phyloP scores from a whole-genome alignment of 2,329 filamentous ascomycete genomes.

The Penicillium oxalicum region DNA sequence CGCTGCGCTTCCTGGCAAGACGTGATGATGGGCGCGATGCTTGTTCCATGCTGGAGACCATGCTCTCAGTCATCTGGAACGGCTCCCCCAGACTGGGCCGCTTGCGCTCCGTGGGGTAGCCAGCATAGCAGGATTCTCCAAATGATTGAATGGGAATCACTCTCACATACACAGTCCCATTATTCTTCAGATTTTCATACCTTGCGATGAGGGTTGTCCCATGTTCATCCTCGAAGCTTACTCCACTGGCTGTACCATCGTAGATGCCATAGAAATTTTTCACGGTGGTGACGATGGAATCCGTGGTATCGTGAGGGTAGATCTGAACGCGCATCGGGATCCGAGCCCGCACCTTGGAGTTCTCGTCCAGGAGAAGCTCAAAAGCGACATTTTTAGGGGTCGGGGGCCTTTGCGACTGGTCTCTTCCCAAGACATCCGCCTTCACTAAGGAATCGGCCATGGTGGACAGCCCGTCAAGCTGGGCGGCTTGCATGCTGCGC shows the following conservation, averaged over 20 bases:
- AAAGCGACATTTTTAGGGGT: conserved; percentile 58
- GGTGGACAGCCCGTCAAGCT: conserved; percentile 31
- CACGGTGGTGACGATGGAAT: conserved; percentile 95
- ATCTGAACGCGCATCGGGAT: conserved; percentile 72
- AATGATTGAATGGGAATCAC: conserved; percentile 60
- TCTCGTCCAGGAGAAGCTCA: conserved; percentile 55
- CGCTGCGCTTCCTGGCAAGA: conserved; percentile 68
- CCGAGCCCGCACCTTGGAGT: conserved; percentile 53
- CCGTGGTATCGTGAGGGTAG: conserved; percentile 89
- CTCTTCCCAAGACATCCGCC: conserved; percentile 26
- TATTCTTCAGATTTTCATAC: conserved; percentile 90
- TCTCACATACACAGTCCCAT: conserved; percentile 90
- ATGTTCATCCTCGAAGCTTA: conserved; percentile 89
- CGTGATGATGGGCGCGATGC: conserved; percentile 64
- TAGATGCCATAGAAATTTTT: conserved; percentile 99
- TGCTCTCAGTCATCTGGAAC: conserved; percentile 57
- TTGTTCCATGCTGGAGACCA: conserved; percentile 47
- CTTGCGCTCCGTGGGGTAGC: conserved; percentile 49
- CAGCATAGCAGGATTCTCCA: conserved; percentile 41
- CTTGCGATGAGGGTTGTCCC: conserved; percentile 89
- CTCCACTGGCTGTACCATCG: conserved; percentile 69
- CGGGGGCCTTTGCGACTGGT: conserved; percentile 34
- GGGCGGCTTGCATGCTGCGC: conserved; percentile 31
- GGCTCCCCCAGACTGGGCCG: conserved; percentile 57
- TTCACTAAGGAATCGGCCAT: conserved; percentile 28